Evolutionary conservation across 139 green algal genomes (phyloP).

Genomic region (Picochlorum sp.): DNA sequence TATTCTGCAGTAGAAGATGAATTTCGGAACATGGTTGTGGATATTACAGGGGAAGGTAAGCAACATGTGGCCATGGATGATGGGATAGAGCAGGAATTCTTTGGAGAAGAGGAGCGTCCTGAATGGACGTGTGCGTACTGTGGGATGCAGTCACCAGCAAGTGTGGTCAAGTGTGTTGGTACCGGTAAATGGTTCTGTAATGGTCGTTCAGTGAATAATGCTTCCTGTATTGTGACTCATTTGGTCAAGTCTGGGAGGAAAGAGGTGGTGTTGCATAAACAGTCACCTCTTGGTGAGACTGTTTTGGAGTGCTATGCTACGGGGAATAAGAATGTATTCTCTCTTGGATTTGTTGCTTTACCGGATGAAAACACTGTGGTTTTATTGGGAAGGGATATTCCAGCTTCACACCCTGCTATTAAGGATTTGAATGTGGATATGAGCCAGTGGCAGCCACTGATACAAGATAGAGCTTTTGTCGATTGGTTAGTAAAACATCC

Average conservation of each 20-base stretch:
- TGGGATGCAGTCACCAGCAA: slow-evolving; percentile 78
- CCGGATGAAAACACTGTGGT: slow-evolving; percentile 68
- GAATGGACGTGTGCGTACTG: slow-evolving; percentile 84
- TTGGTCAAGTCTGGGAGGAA: slow-evolving; percentile 42
- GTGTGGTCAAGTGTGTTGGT: slow-evolving; percentile 83
- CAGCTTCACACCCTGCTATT: slow-evolving; percentile 54
- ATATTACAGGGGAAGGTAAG: too few species aligned
- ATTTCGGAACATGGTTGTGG: too few species aligned
- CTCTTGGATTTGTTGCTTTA: slow-evolving; percentile 91
- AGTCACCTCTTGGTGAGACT: slow-evolving; percentile 86
- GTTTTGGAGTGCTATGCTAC: slow-evolving; percentile 94
- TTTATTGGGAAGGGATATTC: slow-evolving; percentile 81
- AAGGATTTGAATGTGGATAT: slow-evolving; percentile 76
- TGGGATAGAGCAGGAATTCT: slow-evolving; percentile 13
- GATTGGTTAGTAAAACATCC: slow-evolving; percentile 71
- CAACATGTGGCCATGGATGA: too few species aligned
- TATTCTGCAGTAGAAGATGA: too few species aligned
- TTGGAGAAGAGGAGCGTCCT: slow-evolving; percentile 43
- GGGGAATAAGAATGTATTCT: slow-evolving; percentile 88
- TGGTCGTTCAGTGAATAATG: slow-evolving; percentile 52
- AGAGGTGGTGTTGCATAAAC: slow-evolving; percentile 87
- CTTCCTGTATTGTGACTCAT: slow-evolving; percentile 85
- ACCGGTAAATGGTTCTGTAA: slow-evolving; percentile 96
- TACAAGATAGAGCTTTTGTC: slow-evolving; percentile 83
- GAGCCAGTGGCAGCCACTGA: slow-evolving; percentile 86